These are phyloP conservation scores for Cucurbita maxima DNA, from an alignment of 306 rosid genomes.

Conservation along the genomic window DNA sequence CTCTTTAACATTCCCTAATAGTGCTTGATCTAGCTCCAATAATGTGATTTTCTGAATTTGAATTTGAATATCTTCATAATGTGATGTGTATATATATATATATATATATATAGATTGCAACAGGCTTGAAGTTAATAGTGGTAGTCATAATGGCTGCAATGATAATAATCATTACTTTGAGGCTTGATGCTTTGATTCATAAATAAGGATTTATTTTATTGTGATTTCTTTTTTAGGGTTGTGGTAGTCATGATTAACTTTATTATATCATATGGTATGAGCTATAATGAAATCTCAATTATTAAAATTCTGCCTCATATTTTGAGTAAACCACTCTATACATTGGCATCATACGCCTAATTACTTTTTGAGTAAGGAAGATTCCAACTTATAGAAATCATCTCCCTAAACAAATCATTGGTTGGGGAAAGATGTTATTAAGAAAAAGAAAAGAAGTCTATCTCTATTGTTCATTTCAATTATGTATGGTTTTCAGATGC, in stretches of 20 bases:
- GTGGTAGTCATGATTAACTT: constrained; percentile 58
- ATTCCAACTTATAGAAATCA: neutral
- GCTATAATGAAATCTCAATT: neutral
- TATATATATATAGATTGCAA: constrained; percentile 26
- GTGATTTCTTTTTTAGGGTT: constrained; percentile 20
- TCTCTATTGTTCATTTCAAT: too few relatives aligned
- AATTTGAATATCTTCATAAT: neutral
- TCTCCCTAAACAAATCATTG: neutral
- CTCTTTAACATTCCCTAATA: constrained; percentile 38
- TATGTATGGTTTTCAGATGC: too few relatives aligned
- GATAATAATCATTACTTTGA: constrained; percentile 41
- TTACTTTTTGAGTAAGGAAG: constrained; percentile 1
- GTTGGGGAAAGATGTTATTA: neutral
- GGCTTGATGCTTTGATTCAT: constrained; percentile 38
- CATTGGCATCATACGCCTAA: neutral
- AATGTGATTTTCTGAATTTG: neutral
- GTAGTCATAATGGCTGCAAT: constrained; percentile 61
- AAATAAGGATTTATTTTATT: constrained; percentile 14
- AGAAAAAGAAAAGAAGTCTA: too few relatives aligned
- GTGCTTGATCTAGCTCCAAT: neutral
- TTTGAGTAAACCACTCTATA: neutral
- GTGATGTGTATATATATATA: neutral
- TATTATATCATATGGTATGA: neutral
- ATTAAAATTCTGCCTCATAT: neutral
- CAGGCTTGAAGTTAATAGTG: constrained; percentile 33